phyloP scores from a whole-genome alignment of 2,329 filamentous ascomycete species.

The Aphanocladium album region DNA sequence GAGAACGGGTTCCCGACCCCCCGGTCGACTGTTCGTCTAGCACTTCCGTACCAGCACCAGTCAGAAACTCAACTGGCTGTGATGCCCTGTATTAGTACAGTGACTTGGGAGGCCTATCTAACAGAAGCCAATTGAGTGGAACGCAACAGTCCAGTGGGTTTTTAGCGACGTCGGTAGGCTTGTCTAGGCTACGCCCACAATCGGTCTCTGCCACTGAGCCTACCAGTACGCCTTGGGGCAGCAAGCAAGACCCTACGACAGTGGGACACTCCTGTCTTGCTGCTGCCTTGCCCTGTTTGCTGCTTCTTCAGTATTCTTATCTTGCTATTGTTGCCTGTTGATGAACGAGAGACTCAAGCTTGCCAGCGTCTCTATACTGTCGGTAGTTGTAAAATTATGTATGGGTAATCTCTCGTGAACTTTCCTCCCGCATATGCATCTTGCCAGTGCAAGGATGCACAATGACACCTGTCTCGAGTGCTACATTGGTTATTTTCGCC shows the following conservation, averaged over 20 bases:
- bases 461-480: neutral
- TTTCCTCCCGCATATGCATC: neutral
- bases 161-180: too few relatives aligned
- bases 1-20: neutral
- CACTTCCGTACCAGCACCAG: too few relatives aligned
- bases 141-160: too few relatives aligned
- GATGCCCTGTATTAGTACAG: neutral
- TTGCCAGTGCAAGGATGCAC: neutral
- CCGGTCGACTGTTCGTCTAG: neutral
- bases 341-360: too few relatives aligned
- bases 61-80: neutral
- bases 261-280: too few relatives aligned
- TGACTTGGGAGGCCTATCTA: neutral
- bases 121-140: constrained; percentile 10
- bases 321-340: too few relatives aligned
- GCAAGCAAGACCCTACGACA: too few relatives aligned
- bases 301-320: too few relatives aligned
- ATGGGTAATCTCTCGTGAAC: neutral
- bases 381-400: neutral
- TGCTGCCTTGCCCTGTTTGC: too few relatives aligned
- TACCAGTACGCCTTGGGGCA: too few relatives aligned
- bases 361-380: neutral
- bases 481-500: neutral
- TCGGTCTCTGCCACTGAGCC: too few relatives aligned
- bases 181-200: too few relatives aligned